Evolutionary conservation across 768 basidiomycete genomes (phyloP).

Genomic region (Lanmaoa pseudosensibilis): DNA sequence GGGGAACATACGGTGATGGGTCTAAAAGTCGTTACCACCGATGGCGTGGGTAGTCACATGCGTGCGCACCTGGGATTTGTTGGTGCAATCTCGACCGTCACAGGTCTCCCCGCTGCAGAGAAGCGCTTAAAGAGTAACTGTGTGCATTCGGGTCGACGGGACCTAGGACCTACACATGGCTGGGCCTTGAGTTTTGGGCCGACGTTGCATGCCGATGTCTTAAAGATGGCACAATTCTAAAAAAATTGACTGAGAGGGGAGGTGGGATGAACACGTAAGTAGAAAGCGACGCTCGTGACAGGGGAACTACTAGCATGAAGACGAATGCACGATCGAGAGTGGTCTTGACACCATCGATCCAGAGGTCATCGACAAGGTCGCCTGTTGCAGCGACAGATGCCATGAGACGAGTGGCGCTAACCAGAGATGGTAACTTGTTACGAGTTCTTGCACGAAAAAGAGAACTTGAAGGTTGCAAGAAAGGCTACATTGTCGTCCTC

Average conservation of each 20-base stretch:
- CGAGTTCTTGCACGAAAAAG: too few relatives aligned
- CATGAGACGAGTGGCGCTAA: not conserved
- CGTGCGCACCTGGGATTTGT: not conserved
- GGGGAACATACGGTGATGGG: too few relatives aligned
- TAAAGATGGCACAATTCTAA: not conserved
- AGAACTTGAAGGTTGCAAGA: too few relatives aligned
- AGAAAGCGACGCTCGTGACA: not conserved
- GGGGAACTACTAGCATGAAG: not conserved
- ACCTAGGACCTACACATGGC: not conserved
- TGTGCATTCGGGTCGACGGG: not conserved
- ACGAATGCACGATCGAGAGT: not conserved
- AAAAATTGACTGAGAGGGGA: not conserved
- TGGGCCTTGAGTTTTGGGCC: not conserved
- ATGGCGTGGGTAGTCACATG: not conserved
- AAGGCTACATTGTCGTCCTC: too few relatives aligned
- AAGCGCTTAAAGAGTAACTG: not conserved
- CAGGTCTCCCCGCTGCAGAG: not conserved
- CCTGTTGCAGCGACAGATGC: not conserved
- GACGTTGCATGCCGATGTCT: not conserved
- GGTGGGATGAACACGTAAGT: not conserved
- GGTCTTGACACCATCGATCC: too few relatives aligned
- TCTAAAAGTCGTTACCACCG: not conserved
- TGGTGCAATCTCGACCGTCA: not conserved
- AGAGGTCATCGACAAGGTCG: not conserved
- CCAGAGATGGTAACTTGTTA: not conserved